These are phyloP conservation scores for thale cress (Arabidopsis thaliana) DNA, from an alignment of 345 rosid genomes.

Conservation along the genomic window TAIR10.1 NC_003075.7:466001-466500, in stretches of 20 bases:
- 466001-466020: too few species aligned
- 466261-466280: not conserved
- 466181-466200: not conserved
- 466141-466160: not conserved
- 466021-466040: too few species aligned
- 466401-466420: not conserved
- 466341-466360: not conserved
- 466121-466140: not conserved
- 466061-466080: too few species aligned
- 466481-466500: too few species aligned
- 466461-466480: not conserved
- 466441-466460: too few species aligned
- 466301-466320: not conserved
- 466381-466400: constrained; percentile 8
- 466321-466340: not conserved
- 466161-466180: constrained; percentile 5
- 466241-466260: constrained; percentile 1
- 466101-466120: too few species aligned
- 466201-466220: not conserved
- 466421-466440: not conserved
- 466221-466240: not conserved
- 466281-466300: not conserved
- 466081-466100: too few species aligned
- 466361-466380: constrained; percentile 13
- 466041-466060: too few species aligned